phyloP scores from a whole-genome alignment of 2,329 filamentous ascomycete genomes.

The Monascus ruber region DNA sequence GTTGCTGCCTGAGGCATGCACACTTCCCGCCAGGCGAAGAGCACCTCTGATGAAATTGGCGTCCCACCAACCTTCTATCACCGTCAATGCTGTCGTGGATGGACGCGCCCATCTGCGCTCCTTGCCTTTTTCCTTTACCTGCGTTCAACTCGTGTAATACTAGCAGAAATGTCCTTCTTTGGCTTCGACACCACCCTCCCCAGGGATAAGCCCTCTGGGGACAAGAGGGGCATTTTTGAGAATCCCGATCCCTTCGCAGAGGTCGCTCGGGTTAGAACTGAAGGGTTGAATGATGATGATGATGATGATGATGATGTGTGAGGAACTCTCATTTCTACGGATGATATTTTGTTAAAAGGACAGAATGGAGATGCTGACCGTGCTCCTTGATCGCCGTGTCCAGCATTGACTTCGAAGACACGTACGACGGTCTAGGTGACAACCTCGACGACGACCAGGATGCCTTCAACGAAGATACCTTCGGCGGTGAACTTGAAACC shows the following conservation, averaged over 20 bases:
- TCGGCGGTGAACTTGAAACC: constrained; percentile 40
- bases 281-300: constrained; percentile 35
- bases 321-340: constrained; percentile 27
- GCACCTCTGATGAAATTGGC: too few species aligned
- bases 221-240: constrained; percentile 63
- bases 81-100: too few species aligned
- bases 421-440: constrained; percentile 88
- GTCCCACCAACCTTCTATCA: too few species aligned
- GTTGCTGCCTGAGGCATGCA: too few species aligned
- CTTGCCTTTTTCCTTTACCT: constrained; percentile 6
- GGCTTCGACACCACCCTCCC: constrained; percentile 65
- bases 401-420: constrained; percentile 86
- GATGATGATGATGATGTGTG: constrained; percentile 52
- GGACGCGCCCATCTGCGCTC: constrained; percentile 6
- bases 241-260: constrained; percentile 83
- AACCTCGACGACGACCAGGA: constrained; percentile 85
- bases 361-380: too few species aligned
- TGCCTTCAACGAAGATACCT: constrained; percentile 94
- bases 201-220: constrained; percentile 55
- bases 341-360: too few species aligned
- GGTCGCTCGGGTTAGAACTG: constrained; percentile 49
- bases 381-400: neutral
- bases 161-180: constrained; percentile 71
- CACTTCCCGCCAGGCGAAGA: too few species aligned
- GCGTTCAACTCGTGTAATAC: constrained; percentile 5